phyloP scores from a whole-genome alignment of 2,329 filamentous ascomycete genomes.

The Diaporthe amygdali region DNA sequence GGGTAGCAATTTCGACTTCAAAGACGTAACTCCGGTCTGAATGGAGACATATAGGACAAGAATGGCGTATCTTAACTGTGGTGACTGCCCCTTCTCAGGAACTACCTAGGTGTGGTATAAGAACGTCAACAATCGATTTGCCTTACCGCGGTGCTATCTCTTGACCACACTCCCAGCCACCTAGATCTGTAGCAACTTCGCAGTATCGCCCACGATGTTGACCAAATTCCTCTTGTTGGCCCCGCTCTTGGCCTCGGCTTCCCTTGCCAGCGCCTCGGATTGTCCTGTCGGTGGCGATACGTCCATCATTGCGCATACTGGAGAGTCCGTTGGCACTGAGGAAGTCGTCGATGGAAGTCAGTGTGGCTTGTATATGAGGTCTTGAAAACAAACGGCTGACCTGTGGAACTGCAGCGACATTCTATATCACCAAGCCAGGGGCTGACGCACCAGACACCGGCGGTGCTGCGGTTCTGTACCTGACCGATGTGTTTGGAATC shows the following conservation, averaged over 20 bases:
- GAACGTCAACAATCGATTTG: background rate
- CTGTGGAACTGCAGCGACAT: constrained; percentile 31
- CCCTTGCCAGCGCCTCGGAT: background rate
- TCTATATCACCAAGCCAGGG: constrained; percentile 35
- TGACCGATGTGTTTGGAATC: constrained; percentile 40
- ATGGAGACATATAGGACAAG: background rate
- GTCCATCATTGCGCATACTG: constrained; percentile 34
- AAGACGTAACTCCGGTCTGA: background rate
- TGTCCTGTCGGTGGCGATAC: constrained; percentile 29
- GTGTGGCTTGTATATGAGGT: background rate
- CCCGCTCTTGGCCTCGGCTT: constrained; percentile 5
- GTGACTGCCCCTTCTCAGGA: background rate
- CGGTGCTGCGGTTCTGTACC: constrained; percentile 35
- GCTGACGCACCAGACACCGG: constrained; percentile 25
- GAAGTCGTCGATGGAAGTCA: constrained; percentile 35
- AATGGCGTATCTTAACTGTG: background rate
- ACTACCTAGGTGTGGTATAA: too few relatives aligned
- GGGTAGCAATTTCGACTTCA: constrained; percentile 3
- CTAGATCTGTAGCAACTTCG: background rate
- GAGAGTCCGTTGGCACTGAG: constrained; percentile 35
- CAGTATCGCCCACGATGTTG: constrained; percentile 1
- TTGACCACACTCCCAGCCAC: background rate
- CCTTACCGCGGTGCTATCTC: background rate
- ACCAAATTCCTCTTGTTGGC: background rate
- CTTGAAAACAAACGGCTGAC: background rate